phyloP scores from a whole-genome alignment of 2,329 filamentous ascomycete genomes.

The Chaetomium sp. region DNA sequence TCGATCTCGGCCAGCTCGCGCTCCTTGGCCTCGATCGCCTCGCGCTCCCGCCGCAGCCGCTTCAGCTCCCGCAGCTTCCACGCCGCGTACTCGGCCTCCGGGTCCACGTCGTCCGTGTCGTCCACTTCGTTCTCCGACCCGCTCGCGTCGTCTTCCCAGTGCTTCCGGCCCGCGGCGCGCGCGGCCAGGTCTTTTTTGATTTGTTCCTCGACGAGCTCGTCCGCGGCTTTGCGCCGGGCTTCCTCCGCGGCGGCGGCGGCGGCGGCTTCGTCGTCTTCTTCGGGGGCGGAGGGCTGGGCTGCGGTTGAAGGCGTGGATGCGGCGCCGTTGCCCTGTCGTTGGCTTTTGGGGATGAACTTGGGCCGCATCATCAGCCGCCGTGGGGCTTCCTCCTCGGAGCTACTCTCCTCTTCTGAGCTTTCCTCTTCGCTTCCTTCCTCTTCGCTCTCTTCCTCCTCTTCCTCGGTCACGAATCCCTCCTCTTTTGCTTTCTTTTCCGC shows the following conservation, averaged over 20 bases:
- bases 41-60: conserved; percentile 83
- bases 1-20: conserved; percentile 87
- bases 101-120: conserved; percentile 84
- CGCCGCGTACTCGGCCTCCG: conserved; percentile 83
- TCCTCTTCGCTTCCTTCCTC: conserved; percentile 39
- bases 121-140: conserved; percentile 75
- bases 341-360: conserved; percentile 61
- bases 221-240: conserved; percentile 68
- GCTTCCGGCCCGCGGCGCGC: conserved; percentile 73
- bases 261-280: conserved; percentile 45
- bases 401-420: conserved; percentile 43
- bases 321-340: conserved; percentile 6
- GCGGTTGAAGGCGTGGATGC: conserved; percentile 19
- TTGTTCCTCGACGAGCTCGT: conserved; percentile 85
- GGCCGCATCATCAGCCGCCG: conserved; percentile 62
- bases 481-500: conserved; percentile 57
- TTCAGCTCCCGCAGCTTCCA: conserved; percentile 93
- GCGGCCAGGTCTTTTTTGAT: conserved; percentile 79
- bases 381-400: conserved; percentile 60
- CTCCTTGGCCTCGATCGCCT: conserved; percentile 81
- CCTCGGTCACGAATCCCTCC: conserved; percentile 65
- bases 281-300: conserved; percentile 7
- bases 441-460: conserved; percentile 38
- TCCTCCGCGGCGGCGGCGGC: conserved; percentile 42
- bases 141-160: conserved; percentile 78